Evolutionary conservation across 257 asterid species (phyloP).

Genomic region (Thymus mandschuricus): DNA sequence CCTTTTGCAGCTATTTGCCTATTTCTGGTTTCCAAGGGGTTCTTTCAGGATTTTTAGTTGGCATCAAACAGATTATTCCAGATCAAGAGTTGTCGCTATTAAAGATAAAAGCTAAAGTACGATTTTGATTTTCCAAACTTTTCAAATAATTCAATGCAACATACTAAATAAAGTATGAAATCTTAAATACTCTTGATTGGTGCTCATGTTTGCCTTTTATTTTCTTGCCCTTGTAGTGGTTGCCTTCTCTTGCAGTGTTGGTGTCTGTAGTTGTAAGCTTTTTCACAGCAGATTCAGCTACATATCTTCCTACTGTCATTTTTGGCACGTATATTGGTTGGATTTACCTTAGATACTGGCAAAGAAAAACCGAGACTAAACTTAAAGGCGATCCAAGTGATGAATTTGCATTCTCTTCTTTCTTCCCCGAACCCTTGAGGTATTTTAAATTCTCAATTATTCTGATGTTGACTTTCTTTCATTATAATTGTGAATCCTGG

Average conservation of each 20-base stretch:
- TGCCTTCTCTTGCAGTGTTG: slow-evolving; percentile 78
- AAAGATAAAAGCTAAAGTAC: slow-evolving; percentile 81
- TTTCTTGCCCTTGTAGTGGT: slow-evolving; percentile 62
- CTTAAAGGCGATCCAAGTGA: slow-evolving; percentile 93
- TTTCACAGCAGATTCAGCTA: slow-evolving; percentile 66
- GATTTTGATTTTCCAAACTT: slow-evolving; percentile 30
- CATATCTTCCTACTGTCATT: slow-evolving; percentile 76
- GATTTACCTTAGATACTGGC: slow-evolving; percentile 96
- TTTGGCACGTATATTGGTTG: slow-evolving; percentile 88
- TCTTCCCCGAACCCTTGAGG: slow-evolving; percentile 82
- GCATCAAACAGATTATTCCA: slow-evolving; percentile 85
- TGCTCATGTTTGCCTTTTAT: slow-evolving; percentile 7
- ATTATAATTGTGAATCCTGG: slow-evolving; percentile 23
- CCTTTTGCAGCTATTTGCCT: slow-evolving; percentile 69
- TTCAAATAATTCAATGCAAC: slow-evolving; percentile 3
- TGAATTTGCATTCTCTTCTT: slow-evolving; percentile 81
- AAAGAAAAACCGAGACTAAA: slow-evolving; percentile 70
- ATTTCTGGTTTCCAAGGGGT: slow-evolving; percentile 94
- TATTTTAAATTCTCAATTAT: slow-evolving; percentile 18
- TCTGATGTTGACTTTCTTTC: slow-evolving; percentile 6
- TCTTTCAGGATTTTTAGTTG: slow-evolving; percentile 85
- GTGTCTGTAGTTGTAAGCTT: slow-evolving; percentile 63
- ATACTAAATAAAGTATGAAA: neutral
- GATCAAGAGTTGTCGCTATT: slow-evolving; percentile 79
- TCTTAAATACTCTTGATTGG: slow-evolving; percentile 20